Conservation (phyloP, 1,284 basidiomycete species). For the Ustilago esculenta region DNA sequence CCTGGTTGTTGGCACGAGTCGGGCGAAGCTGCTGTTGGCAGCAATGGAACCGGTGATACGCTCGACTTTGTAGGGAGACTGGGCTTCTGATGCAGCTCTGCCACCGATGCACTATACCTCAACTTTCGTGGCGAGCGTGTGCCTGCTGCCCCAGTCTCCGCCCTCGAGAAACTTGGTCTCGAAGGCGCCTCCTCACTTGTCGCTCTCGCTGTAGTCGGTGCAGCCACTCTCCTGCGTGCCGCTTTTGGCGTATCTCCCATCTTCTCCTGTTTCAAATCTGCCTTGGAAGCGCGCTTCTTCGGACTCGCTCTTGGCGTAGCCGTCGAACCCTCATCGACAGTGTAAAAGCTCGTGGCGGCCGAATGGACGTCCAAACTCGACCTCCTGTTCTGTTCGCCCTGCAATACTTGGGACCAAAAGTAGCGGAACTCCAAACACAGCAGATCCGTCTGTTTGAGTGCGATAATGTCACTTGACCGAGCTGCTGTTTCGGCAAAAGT, state of each 20-base stretch:
- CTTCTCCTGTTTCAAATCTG: constrained; percentile 2
- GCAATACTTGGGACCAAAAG: constrained; percentile 40
- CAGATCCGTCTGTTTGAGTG: constrained; percentile 46
- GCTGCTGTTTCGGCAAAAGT: constrained; percentile 1
- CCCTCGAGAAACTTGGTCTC: constrained; percentile 1
- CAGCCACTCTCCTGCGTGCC: constrained; percentile 1
- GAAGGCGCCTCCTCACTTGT: constrained; percentile 37
- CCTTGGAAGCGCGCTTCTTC: constrained; percentile 11
- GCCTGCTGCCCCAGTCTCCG: neutral
- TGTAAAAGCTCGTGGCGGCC: constrained; percentile 12
- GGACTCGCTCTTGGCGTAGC: constrained; percentile 26
- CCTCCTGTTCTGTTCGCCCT: constrained; percentile 12
- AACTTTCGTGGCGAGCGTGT: constrained; percentile 19
- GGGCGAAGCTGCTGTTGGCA: neutral
- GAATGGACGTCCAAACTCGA: neutral
- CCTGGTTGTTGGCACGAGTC: constrained; percentile 2
- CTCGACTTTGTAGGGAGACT: neutral
- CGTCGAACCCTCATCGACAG: neutral
- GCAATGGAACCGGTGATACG: constrained; percentile 10
- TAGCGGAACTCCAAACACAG: constrained; percentile 47
- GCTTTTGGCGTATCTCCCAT: constrained; percentile 21
- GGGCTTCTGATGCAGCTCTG: constrained; percentile 26
- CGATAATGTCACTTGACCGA: constrained; percentile 8
- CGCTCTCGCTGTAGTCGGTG: constrained; percentile 17
- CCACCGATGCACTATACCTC: constrained; percentile 24